Evolutionary conservation across 768 basidiomycete species (phyloP).

Genomic region (Coprinopsis marcescibilis): DNA sequence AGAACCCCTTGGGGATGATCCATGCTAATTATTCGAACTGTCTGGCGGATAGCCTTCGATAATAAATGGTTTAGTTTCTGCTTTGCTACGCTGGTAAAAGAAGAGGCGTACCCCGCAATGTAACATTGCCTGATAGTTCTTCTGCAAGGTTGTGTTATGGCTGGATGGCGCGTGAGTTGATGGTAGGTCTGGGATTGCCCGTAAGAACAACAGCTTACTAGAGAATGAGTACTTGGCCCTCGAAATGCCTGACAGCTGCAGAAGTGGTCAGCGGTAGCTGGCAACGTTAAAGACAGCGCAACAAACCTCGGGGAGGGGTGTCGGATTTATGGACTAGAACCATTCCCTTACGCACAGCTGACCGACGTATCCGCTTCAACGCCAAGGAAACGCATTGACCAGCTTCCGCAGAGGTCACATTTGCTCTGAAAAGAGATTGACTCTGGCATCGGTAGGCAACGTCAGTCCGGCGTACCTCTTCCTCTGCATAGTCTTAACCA

Average conservation of each 20-base stretch:
- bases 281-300: conserved; percentile 4
- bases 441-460: not conserved
- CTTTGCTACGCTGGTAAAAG: conserved; percentile 1
- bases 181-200: not conserved
- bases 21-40: conserved; percentile 84
- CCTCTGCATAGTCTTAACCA: conserved; percentile 89
- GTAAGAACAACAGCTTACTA: conserved; percentile 71
- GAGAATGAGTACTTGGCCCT: conserved; percentile 89
- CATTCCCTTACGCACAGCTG: conserved; percentile 90
- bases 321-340: conserved; percentile 82
- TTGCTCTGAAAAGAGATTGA: conserved; percentile 39
- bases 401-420: conserved; percentile 82
- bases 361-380: conserved; percentile 79
- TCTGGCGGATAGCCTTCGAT: conserved; percentile 80
- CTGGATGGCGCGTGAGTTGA: conserved; percentile 28
- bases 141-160: conserved; percentile 90
- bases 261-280: not conserved
- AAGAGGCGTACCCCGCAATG: conserved; percentile 72
- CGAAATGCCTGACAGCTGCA: conserved; percentile 75
- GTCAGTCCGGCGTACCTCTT: conserved; percentile 68
- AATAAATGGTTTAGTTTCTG: conserved; percentile 3
- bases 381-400: conserved; percentile 95
- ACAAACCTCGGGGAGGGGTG: conserved; percentile 64
- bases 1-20: conserved; percentile 86
- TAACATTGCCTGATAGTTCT: conserved; percentile 92